These are phyloP conservation scores for Leptographium wingfieldii DNA, from an alignment of 2,329 filamentous ascomycete genomes.

Conservation along the genomic window DNA sequence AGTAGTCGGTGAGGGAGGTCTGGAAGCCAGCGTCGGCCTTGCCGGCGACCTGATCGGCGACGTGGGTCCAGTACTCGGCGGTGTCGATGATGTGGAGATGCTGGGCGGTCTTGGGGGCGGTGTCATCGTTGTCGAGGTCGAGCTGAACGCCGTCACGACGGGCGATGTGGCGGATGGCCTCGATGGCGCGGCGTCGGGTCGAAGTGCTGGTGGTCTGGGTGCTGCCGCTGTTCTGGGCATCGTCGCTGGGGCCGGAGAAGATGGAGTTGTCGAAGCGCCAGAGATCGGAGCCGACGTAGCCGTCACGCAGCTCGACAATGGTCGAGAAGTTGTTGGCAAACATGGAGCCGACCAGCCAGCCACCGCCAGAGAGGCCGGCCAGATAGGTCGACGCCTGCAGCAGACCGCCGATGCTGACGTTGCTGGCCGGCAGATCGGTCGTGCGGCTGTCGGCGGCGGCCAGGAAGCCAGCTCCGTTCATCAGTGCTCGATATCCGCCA, in stretches of 20 bases:
- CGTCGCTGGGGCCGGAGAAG: constrained; percentile 19
- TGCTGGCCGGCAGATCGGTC: constrained; percentile 37
- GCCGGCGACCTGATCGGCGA: constrained; percentile 41
- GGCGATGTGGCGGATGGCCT: no score
- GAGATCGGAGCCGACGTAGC: constrained; percentile 19
- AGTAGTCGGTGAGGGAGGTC: constrained; percentile 74
- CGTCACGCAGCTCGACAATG: constrained; percentile 41
- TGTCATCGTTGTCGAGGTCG: no score
- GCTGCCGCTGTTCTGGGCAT: constrained; percentile 12
- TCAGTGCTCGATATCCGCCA: constrained; percentile 75
- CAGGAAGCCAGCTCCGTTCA: constrained; percentile 70
- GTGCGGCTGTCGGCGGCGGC: constrained; percentile 70
- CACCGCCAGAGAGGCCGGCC: constrained; percentile 67
- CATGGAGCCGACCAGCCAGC: constrained; percentile 74
- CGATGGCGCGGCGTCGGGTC: background rate
- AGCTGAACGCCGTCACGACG: no score
- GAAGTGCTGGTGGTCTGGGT: background rate
- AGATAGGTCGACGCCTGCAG: constrained; percentile 74
- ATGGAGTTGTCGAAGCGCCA: constrained; percentile 24
- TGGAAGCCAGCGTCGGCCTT: constrained; percentile 54
- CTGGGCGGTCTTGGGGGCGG: constrained; percentile 4
- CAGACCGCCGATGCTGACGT: constrained; percentile 65
- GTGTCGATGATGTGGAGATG: constrained; percentile 16
- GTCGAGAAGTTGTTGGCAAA: constrained; percentile 76
- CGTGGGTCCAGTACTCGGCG: constrained; percentile 43